phyloP scores from a whole-genome alignment of 2,329 filamentous ascomycete species.

The Piedraia hortae region DNA sequence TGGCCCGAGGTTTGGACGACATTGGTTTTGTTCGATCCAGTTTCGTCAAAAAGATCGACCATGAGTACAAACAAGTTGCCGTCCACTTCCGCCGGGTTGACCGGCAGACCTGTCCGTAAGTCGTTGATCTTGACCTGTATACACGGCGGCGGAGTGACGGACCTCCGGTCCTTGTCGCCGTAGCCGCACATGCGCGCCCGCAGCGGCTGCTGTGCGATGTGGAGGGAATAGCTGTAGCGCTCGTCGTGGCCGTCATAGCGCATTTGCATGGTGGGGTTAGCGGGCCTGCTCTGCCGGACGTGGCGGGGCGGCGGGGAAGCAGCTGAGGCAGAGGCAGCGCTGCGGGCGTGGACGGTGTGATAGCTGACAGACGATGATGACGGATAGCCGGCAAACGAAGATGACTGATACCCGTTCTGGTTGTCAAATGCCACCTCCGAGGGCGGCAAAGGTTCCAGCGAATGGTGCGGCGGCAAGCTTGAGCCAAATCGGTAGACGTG shows the following conservation, averaged over 20 bases:
- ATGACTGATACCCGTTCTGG: too few relatives aligned
- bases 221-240: conserved; percentile 8
- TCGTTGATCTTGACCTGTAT: conserved; percentile 61
- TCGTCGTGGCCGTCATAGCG: conserved; percentile 2
- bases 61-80: conserved; percentile 40
- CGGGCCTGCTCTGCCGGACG: neutral
- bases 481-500: too few relatives aligned
- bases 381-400: too few relatives aligned
- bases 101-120: conserved; percentile 43
- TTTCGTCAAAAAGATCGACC: conserved; percentile 39
- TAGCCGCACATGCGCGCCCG: conserved; percentile 96
- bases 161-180: conserved; percentile 91
- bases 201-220: conserved; percentile 66
- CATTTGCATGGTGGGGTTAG: conserved; percentile 2
- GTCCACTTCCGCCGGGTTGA: conserved; percentile 48
- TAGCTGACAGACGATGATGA: conserved; percentile 1
- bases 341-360: neutral
- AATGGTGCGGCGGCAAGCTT: too few relatives aligned
- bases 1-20: conserved; percentile 36
- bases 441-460: too few relatives aligned
- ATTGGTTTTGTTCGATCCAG: conserved; percentile 35
- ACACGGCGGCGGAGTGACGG: conserved; percentile 86
- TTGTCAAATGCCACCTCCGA: too few relatives aligned
- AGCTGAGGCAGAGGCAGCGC: neutral
- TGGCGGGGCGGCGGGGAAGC: neutral